Conservation (phyloP, 1,139 yeast species). For the Protomyces pachydermus region DNA sequence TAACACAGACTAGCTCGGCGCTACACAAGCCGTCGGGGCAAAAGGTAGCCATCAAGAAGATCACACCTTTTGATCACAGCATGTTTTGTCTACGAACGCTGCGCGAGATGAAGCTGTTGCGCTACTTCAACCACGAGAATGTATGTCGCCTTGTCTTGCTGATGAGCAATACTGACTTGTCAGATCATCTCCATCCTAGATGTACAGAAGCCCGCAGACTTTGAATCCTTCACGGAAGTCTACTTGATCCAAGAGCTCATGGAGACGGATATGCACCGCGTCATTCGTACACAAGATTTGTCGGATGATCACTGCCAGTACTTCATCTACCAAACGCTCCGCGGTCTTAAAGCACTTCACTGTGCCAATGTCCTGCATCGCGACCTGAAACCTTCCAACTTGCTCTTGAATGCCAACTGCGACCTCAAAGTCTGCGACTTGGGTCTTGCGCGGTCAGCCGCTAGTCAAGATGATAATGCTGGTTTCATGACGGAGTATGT, state of each 20-base stretch:
- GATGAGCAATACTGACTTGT: background rate
- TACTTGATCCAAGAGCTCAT: slow-evolving; percentile 88
- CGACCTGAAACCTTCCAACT: slow-evolving; percentile 85
- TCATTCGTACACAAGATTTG: slow-evolving; percentile 75
- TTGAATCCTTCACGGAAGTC: slow-evolving; percentile 75
- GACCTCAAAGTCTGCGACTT: slow-evolving; percentile 92
- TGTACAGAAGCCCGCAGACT: slow-evolving; percentile 77
- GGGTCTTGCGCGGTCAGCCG: slow-evolving; percentile 72
- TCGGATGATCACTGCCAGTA: slow-evolving; percentile 92
- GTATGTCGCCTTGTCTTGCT: slow-evolving; percentile 27
- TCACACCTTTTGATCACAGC: slow-evolving; percentile 86
- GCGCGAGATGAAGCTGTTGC: slow-evolving; percentile 78
- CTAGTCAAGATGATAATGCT: slow-evolving; percentile 54
- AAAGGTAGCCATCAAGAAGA: slow-evolving; percentile 90
- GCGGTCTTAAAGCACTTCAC: slow-evolving; percentile 88
- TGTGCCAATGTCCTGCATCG: slow-evolving; percentile 87
- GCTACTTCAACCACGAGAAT: slow-evolving; percentile 87
- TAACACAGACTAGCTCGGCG: slow-evolving; percentile 49
- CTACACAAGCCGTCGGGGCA: slow-evolving; percentile 81
- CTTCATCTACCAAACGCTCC: slow-evolving; percentile 80
- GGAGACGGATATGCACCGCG: slow-evolving; percentile 93
- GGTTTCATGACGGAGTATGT: slow-evolving; percentile 93
- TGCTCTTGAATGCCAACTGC: slow-evolving; percentile 83
- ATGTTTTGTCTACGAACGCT: slow-evolving; percentile 88
- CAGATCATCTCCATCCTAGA: slow-evolving; percentile 77